Evolutionary conservation across 352 stramenopile genomes (phyloP), one percentile per base, ranked within the genome.

Genomic region (Pythium pyrilobum): DNA sequence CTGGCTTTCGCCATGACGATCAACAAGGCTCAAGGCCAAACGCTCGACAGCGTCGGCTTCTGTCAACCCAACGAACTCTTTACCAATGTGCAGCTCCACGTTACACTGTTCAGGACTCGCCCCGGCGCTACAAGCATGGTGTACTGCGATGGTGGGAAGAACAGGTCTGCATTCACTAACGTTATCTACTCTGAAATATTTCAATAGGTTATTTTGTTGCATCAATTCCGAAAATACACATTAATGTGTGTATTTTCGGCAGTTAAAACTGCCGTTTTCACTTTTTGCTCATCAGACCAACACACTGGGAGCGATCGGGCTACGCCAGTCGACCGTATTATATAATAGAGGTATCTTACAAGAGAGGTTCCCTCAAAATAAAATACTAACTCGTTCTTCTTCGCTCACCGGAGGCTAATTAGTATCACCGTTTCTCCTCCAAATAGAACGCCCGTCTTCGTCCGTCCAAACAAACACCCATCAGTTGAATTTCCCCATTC

Each of bases 1-100:
- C 51, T 65, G n/a, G 56, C 48, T 20, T 62, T 65, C 41, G 44
- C 38, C 0, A 69, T 69, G 62, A 62, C 54, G 9, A 59, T 69
- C 38, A 66, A 69, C 45, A 69, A 66, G 32, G 34, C 50, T 10
- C 55, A 62, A 62, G 56, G 50, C 15, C 51, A 66, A 37, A 60
- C 56, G 6, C 46, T 65, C 18, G 44, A 61, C 23, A 49, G 18
- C 9, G 54, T 65, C 5, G 54, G 49, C 13, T 40, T 61, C 25
- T 62, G 48, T 34, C 34, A 66, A 12, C 46, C 27, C 18, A 44
- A 44, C 18, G 20, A 43, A 18, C 24, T 56, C 28, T 63, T 67
- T 36, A 45, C 46, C 10, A 52, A 63, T 41, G 38, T 47, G 9
- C 59, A 67, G 21, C 43, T 58, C 10, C 59, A 67, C 38, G 52